Evolutionary conservation across 345 rosid species (phyloP), one percentile per base, ranked within the genome.

Genomic region (Camelina hispida): DNA sequence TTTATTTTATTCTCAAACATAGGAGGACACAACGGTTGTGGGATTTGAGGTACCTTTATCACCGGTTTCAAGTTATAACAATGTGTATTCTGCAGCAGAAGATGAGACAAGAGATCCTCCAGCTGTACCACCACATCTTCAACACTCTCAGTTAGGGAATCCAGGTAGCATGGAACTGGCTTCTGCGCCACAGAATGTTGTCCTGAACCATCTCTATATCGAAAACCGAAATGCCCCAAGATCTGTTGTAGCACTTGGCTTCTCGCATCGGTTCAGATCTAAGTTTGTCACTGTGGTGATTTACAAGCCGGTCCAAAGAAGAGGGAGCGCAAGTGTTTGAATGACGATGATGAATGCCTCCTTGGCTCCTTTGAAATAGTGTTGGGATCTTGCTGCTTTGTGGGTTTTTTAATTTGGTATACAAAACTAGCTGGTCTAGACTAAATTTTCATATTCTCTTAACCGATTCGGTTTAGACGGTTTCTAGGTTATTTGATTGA

Each of bases 21-120:
- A 91, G 98, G 98, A 91, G 70, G 89, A 84, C 78, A 79, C 82
- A 66, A 89, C 89, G 10, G 99, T 91, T 25, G 84, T 13, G 55
- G 99, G 99, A 59, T 96, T 96, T 60, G 98, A 96, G 75, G 90
- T 86, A 58, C 97, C 98, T 20, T 71, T 73, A 47, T 96, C 99
- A 6, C 99, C 99, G 0, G 99, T 87, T 78, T 89, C 96, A 35
- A 93, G 98, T 80, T 96, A 96, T 85, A 88, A 83, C 84, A 91
- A 87, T 63, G 79, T 65, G 12, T 87, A 86, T 78, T 83, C 87
- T 4, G 60, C 88, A 25, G 72, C 53, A 7, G 96, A 89, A 84
- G 99, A 90, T 12, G 99, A 93, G 48, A 83, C 88, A 44, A 91
- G 91, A 13, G 99, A 93, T 76, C 99, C 98, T 1, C 99, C 99